A percentile compares a stretch with the other conserved stretches of the same genome.
Evolutionary conservation across 129 eudicot genomes (phyloP).

Genomic region (Arctium minus): DNA sequence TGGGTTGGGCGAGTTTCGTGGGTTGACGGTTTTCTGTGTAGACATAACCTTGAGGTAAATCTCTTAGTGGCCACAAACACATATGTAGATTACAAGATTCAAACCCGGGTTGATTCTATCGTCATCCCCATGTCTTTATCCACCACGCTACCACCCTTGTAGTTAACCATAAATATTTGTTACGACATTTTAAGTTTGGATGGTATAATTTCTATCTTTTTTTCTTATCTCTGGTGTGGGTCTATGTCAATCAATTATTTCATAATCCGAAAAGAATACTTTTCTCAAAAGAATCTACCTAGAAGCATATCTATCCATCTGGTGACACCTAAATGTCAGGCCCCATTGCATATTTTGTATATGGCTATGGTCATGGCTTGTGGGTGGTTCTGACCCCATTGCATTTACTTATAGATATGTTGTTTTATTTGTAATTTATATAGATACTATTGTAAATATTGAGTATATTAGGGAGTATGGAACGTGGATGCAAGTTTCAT

Average conservation of each 20-base stretch:
- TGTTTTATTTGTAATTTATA: neutral
- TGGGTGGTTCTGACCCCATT: conserved; percentile 23
- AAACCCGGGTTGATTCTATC: too few species aligned
- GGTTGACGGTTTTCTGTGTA: too few species aligned
- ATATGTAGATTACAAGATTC: too few species aligned
- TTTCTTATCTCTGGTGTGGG: neutral
- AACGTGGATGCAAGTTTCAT: too few species aligned
- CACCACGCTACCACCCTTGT: neutral
- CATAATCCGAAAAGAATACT: neutral
- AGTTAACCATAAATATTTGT: neutral
- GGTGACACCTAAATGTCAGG: conserved; percentile 26
- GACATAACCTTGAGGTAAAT: neutral
- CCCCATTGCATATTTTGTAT: conserved; percentile 18
- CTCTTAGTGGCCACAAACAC: neutral
- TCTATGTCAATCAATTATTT: neutral
- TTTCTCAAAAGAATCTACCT: conserved; percentile 3
- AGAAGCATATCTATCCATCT: conserved; percentile 8
- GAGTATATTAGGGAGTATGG: too few species aligned
- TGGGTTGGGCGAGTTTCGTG: too few species aligned
- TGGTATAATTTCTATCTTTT: neutral
- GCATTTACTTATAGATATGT: neutral
- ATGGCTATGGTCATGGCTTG: conserved; percentile 8
- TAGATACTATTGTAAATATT: too few species aligned
- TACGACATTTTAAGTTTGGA: neutral
- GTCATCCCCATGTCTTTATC: neutral